phyloP scores from a whole-genome alignment of 2,329 filamentous ascomycete genomes.

The Aspergillus hortae region DNA sequence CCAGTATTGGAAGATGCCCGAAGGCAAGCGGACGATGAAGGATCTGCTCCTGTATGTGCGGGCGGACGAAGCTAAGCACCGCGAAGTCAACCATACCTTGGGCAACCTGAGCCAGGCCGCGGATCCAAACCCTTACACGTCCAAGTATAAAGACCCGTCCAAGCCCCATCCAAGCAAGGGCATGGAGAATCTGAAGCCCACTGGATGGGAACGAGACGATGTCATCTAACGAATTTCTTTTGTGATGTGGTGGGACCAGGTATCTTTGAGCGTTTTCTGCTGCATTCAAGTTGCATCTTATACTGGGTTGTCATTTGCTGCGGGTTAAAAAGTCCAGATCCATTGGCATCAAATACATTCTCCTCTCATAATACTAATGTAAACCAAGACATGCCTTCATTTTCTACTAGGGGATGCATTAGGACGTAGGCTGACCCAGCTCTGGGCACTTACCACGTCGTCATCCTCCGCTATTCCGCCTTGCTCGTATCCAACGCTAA shows the following conservation, averaged over 20 bases:
- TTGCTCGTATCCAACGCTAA: not conserved
- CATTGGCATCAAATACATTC: not conserved
- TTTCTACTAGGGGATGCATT: too few relatives aligned
- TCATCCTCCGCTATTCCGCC: not conserved
- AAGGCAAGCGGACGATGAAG: conserved; percentile 75
- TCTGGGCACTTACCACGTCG: not conserved
- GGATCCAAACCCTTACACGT: conserved; percentile 91
- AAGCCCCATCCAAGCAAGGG: conserved; percentile 68
- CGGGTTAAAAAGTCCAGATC: not conserved
- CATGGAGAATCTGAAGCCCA: conserved; percentile 60
- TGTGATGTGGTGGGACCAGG: not conserved
- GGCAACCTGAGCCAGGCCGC: conserved; percentile 79
- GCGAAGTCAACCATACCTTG: conserved; percentile 94
- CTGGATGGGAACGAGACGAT: conserved; percentile 80
- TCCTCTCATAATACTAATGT: not conserved
- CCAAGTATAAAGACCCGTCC: conserved; percentile 68
- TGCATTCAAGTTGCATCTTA: too few relatives aligned
- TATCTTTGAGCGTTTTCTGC: not conserved
- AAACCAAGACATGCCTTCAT: not conserved
- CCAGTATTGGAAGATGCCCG: conserved; percentile 91
- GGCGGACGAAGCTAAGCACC: conserved; percentile 83
- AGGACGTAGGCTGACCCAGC: too few relatives aligned
- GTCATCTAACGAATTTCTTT: conserved; percentile 51
- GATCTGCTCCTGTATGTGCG: conserved; percentile 86
- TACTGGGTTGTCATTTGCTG: too few relatives aligned